These are phyloP conservation scores for Yamadazyma kanchanaburiensis DNA, from an alignment of 1,139 yeast genomes.

Conservation along the genomic window DNA sequence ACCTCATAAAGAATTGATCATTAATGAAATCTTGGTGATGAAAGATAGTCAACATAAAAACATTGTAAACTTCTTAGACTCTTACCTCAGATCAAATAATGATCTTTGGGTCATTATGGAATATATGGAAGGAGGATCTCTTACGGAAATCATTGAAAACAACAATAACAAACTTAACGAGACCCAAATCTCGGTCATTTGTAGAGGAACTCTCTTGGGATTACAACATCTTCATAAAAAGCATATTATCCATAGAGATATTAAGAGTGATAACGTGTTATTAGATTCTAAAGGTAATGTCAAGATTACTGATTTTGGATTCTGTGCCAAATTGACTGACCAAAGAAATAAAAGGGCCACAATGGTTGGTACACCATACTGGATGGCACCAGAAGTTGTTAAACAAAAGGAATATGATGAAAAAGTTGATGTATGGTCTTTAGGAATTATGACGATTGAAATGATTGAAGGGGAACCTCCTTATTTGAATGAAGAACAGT, in stretches of 20 bases:
- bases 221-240: constrained; percentile 86
- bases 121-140: constrained; percentile 78
- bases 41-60: constrained; percentile 47
- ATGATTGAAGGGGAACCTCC: constrained; percentile 99
- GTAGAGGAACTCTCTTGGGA: constrained; percentile 89
- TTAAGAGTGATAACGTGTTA: constrained; percentile 90
- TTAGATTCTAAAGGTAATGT: constrained; percentile 85
- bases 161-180: constrained; percentile 65
- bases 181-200: constrained; percentile 84
- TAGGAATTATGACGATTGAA: constrained; percentile 97
- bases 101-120: constrained; percentile 93
- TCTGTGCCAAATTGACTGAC: constrained; percentile 93
- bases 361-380: constrained; percentile 98
- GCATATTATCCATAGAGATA: constrained; percentile 93
- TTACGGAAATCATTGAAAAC: constrained; percentile 86
- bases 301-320: constrained; percentile 95
- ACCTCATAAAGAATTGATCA: constrained; percentile 90
- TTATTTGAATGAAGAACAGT: constrained; percentile 90
- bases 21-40: constrained; percentile 48
- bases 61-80: constrained; percentile 46
- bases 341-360: constrained; percentile 93
- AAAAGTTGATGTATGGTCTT: constrained; percentile 96
- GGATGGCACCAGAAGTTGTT: constrained; percentile 99
- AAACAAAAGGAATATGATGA: constrained; percentile 95
- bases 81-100: constrained; percentile 39